Base-by-base conservation (phyloP, 495 filamentous ascomycete genomes). In the Aspergillus carlsbadensis region DNA sequence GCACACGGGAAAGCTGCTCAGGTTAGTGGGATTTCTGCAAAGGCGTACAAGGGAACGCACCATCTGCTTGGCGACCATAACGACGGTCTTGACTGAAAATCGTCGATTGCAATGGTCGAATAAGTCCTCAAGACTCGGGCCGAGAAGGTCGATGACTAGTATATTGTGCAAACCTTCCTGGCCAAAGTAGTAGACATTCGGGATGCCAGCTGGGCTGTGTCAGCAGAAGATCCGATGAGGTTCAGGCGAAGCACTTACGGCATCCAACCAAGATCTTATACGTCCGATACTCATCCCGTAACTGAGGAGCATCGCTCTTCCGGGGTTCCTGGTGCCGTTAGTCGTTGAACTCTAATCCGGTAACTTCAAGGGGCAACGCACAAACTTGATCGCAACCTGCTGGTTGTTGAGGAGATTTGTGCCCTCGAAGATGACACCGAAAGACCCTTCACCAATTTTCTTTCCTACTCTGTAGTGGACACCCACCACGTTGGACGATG, bases 31-130 rank as follows among this genome's bases (percentile, higher is more conserved):
- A 13, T 13, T 14, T 24, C n/a, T 24, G 21, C 44, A 13, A 26
- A 6, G 6, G 14, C 13, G 8, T 24, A 33, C 6, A 7, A 2
- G 3, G 2, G 3, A 21, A 79, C 82, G 18, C 70, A 96, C 92
- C 94, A 99, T 99, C 68, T 99, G 94, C 76, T 99, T 99, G 21
- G 94, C 94, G 31, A 99, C 93, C 94, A 99, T 98, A 14, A 97
- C 93, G 5, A 96, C 92, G 0, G 94, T 99, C 83, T 99, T 99
- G 62, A 89, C 91, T 3, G 89, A 85, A 76, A 99, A 99, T 62
- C 92, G 85, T 61, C 94, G 82, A 71, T 93, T 94, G 78, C 94
- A 99, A 70, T 94, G 93, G 65, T 99, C 94, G 70, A 99, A 99
- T 0, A 99, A 84, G 70, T 99, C 94, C 71, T 99, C 94, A 29